These are phyloP conservation scores for Lactarius psammicola DNA, from an alignment of 768 basidiomycete genomes.

Conservation along the genomic window DNA sequence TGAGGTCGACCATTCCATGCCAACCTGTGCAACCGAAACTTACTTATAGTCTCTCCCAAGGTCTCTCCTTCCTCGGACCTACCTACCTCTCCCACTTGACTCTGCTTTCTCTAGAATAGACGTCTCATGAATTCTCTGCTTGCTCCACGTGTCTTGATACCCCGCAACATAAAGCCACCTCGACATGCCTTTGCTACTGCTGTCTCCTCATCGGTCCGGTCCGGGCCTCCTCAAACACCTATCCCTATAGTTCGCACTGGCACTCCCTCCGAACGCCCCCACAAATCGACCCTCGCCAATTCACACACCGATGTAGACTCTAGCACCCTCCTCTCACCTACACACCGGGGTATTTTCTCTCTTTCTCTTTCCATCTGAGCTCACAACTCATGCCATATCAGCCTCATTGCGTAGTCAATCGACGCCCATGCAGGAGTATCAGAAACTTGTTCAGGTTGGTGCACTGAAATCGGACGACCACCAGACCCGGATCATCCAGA, in stretches of 20 bases:
- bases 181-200: not conserved
- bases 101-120: not conserved
- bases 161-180: not conserved
- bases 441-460: conserved; percentile 48
- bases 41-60: too few species aligned
- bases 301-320: conserved; percentile 1
- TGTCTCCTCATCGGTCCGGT: not conserved
- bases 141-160: conserved; percentile 11
- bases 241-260: not conserved
- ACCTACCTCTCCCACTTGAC: not conserved
- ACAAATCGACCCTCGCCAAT: conserved; percentile 12
- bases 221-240: not conserved
- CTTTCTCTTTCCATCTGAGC: not conserved
- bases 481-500: conserved; percentile 80
- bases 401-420: not conserved
- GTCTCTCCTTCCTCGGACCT: not conserved
- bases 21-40: too few species aligned
- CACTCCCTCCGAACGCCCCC: not conserved
- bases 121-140: not conserved
- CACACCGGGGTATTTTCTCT: not conserved
- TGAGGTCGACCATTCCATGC: too few species aligned
- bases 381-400: not conserved
- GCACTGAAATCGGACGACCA: conserved; percentile 72
- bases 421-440: conserved; percentile 42
- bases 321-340: not conserved